These are phyloP conservation scores for Fagus sylvatica DNA, from an alignment of 306 rosid genomes.

Conservation along the genomic window DNA sequence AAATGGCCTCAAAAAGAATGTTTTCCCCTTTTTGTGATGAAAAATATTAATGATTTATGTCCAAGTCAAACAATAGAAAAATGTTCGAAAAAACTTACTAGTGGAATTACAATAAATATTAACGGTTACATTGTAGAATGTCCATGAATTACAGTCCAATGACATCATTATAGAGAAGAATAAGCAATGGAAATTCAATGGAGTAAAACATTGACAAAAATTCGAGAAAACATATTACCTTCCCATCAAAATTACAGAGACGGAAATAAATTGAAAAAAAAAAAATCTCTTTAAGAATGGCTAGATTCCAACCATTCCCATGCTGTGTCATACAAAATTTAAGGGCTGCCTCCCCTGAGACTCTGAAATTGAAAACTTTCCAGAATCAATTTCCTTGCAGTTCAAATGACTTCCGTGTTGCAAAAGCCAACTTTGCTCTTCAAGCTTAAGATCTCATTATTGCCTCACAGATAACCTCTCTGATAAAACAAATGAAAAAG, in stretches of 20 bases:
- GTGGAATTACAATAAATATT: neutral
- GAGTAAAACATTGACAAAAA: neutral
- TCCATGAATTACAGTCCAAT: neutral
- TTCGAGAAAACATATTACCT: slow-evolving; percentile 3
- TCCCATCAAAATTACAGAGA: slow-evolving; percentile 1
- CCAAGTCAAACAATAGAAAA: no score
- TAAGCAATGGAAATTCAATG: neutral
- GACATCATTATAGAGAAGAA: neutral
- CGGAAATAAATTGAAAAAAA: neutral
- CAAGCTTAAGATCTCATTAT: slow-evolving; percentile 27
- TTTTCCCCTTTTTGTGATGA: no score
- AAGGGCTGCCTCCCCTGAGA: slow-evolving; percentile 14
- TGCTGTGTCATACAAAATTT: slow-evolving; percentile 15
- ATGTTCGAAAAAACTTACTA: no score
- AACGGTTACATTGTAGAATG: no score
- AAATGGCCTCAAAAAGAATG: no score
- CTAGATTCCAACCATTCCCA: slow-evolving; percentile 1
- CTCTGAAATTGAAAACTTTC: neutral
- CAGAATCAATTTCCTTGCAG: neutral
- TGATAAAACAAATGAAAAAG: slow-evolving; percentile 34
- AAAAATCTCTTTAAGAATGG: neutral
- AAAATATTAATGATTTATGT: no score
- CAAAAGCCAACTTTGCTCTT: slow-evolving; percentile 13
- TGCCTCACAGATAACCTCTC: slow-evolving; percentile 70
- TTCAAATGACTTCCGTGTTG: neutral